Percentiles rank a stretch among this genome's conserved stretches.
These are phyloP conservation scores for Xanthoceras sorbifolium DNA, from an alignment of 345 rosid genomes.

Conservation along the genomic window DNA sequence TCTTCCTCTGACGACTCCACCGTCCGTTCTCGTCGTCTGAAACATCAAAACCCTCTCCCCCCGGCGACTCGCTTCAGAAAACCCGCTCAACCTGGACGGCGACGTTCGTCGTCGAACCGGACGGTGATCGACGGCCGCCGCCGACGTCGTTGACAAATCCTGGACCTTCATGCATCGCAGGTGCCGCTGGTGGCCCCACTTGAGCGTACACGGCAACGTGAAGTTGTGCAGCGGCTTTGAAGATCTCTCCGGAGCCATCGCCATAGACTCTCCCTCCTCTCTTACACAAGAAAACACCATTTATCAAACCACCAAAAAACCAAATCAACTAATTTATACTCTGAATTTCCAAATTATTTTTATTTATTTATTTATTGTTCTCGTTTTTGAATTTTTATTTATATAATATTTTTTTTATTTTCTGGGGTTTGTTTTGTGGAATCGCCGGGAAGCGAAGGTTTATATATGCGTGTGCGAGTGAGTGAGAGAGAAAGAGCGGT, in stretches of 20 bases:
- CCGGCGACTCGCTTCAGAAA: constrained; percentile 20
- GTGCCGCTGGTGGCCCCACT: constrained; percentile 53
- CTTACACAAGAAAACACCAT: constrained; percentile 36
- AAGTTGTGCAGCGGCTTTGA: constrained; percentile 51
- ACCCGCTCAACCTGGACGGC: constrained; percentile 23
- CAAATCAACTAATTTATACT: too few species aligned
- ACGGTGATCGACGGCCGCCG: constrained; percentile 31
- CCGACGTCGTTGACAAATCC: constrained; percentile 19
- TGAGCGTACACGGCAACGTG: constrained; percentile 43
- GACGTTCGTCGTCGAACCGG: constrained; percentile 37
- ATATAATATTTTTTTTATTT: neutral
- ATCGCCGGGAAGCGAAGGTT: constrained; percentile 49
- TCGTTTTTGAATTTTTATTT: neutral
- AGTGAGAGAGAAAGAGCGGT: constrained; percentile 19
- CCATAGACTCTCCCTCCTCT: constrained; percentile 26
- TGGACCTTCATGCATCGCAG: constrained; percentile 47
- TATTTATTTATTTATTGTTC: neutral
- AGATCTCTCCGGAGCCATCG: constrained; percentile 54
- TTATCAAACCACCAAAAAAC: constrained; percentile 19
- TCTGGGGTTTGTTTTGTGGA: constrained; percentile 18
- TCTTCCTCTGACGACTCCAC: constrained; percentile 18
- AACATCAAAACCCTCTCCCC: constrained; percentile 19
- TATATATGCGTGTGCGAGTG: constrained; percentile 25
- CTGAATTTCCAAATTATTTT: neutral
- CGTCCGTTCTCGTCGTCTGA: constrained; percentile 15